Evolutionary conservation across 1,139 yeast genomes (phyloP).

Genomic region (Waltiozyma sp.): DNA sequence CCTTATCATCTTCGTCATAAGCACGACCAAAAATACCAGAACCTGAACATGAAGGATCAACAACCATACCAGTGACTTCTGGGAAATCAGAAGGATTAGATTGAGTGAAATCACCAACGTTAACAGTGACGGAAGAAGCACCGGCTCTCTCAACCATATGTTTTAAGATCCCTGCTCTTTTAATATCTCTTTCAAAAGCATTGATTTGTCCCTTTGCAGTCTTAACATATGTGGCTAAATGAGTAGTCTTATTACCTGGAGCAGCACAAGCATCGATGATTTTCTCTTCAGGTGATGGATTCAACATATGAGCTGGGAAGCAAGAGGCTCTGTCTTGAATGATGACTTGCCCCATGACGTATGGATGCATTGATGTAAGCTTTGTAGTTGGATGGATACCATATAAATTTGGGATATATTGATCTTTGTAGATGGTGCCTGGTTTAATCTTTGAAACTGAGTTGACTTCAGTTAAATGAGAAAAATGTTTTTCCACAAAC

Average conservation of each 20-base stretch:
- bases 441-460: constrained; percentile 35
- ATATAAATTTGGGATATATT: constrained; percentile 58
- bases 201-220: constrained; percentile 28
- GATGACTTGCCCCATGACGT: constrained; percentile 65
- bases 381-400: constrained; percentile 74
- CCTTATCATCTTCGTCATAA: constrained; percentile 22
- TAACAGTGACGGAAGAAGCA: constrained; percentile 54
- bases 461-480: constrained; percentile 37
- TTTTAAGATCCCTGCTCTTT: constrained; percentile 58
- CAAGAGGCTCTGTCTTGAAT: constrained; percentile 96
- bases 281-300: constrained; percentile 40
- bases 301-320: constrained; percentile 80
- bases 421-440: constrained; percentile 61
- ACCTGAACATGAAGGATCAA: constrained; percentile 97
- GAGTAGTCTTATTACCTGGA: constrained; percentile 97
- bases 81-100: constrained; percentile 48
- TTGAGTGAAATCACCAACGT: constrained; percentile 75
- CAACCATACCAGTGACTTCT: constrained; percentile 68
- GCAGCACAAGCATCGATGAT: constrained; percentile 95
- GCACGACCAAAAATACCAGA: constrained; percentile 92
- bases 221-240: constrained; percentile 55
- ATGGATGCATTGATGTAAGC: constrained; percentile 53
- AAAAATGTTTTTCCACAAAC: constrained; percentile 31
- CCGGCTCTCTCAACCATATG: constrained; percentile 80
- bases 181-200: constrained; percentile 81